These are phyloP conservation scores for Mycocentrospora acerina DNA, from an alignment of 2,329 filamentous ascomycete species.

Conservation along the genomic window DNA sequence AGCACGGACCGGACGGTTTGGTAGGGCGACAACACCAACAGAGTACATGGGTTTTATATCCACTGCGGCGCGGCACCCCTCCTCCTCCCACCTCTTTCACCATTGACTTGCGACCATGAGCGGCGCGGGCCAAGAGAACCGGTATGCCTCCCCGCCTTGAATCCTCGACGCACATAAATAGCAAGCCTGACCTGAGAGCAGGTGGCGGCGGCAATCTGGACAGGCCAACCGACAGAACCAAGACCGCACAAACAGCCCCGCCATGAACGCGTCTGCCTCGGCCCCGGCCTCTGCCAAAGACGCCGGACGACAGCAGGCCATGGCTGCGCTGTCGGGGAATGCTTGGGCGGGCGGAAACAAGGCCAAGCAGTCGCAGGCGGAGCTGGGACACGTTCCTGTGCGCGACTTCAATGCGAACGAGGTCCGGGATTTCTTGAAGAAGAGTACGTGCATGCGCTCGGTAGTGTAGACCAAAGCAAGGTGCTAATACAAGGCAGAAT, in stretches of 20 bases:
- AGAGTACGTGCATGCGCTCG: conserved; percentile 31
- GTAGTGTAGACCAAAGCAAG: neutral
- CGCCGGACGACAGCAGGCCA: conserved; percentile 38
- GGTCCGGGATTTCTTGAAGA: conserved; percentile 46
- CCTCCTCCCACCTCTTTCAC: conserved; percentile 24
- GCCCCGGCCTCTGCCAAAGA: conserved; percentile 37
- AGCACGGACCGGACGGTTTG: conserved; percentile 25
- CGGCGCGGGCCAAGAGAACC: conserved; percentile 39
- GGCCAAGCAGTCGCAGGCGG: conserved; percentile 16
- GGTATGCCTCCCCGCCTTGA: conserved; percentile 22
- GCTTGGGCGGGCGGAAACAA: conserved; percentile 31
- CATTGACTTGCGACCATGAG: conserved; percentile 34
- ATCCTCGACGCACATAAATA: neutral
- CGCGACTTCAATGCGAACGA: conserved; percentile 48
- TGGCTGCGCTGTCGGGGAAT: conserved; percentile 33
- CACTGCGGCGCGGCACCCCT: conserved; percentile 28
- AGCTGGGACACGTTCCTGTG: conserved; percentile 35
- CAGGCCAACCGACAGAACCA: conserved; percentile 34
- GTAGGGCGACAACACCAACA: too few species aligned
- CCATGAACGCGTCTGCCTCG: conserved; percentile 17
- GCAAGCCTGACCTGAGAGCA: conserved; percentile 20
- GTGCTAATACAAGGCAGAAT: conserved; percentile 26
- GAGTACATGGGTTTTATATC: too few species aligned
- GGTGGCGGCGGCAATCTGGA: conserved; percentile 38
- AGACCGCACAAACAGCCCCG: conserved; percentile 5